Conservation (phyloP, 2,329 filamentous ascomycete genomes). For the Ceratocystis colombiana region DNA sequence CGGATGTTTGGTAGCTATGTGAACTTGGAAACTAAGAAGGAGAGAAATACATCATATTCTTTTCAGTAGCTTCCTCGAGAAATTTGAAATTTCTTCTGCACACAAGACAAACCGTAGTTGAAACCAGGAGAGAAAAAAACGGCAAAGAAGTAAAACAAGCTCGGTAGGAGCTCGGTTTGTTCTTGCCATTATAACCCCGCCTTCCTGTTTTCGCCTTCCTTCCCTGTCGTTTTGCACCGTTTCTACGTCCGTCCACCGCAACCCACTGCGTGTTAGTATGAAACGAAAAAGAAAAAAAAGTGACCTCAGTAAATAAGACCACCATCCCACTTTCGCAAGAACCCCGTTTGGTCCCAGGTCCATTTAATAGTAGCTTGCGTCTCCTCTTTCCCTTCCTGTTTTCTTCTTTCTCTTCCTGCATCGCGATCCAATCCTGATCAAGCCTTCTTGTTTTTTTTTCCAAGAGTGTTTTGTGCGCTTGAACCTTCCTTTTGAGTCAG, state of each 20-base stretch:
- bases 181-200: slow-evolving; percentile 5
- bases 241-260: slow-evolving; percentile 15
- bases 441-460: slow-evolving; percentile 14
- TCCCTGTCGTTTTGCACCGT: slow-evolving; percentile 6
- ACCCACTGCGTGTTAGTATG: neutral
- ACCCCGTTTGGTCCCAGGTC: slow-evolving; percentile 21
- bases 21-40: neutral
- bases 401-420: slow-evolving; percentile 20
- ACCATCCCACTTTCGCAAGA: slow-evolving; percentile 13
- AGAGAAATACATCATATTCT: neutral
- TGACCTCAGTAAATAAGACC: slow-evolving; percentile 18
- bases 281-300: slow-evolving; percentile 8
- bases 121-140: neutral
- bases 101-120: neutral
- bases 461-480: slow-evolving; percentile 23
- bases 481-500: slow-evolving; percentile 23
- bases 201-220: slow-evolving; percentile 13
- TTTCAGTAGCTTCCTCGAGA: neutral
- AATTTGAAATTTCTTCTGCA: neutral
- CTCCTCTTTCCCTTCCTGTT: slow-evolving; percentile 17
- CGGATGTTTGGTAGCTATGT: neutral
- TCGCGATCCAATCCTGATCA: slow-evolving; percentile 21
- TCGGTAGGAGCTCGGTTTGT: neutral
- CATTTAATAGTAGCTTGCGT: slow-evolving; percentile 20
- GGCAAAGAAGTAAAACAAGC: neutral